These are phyloP conservation scores for Blastobotrys terrestris DNA, from an alignment of 805 yeast species.

Conservation along the genomic window DNA sequence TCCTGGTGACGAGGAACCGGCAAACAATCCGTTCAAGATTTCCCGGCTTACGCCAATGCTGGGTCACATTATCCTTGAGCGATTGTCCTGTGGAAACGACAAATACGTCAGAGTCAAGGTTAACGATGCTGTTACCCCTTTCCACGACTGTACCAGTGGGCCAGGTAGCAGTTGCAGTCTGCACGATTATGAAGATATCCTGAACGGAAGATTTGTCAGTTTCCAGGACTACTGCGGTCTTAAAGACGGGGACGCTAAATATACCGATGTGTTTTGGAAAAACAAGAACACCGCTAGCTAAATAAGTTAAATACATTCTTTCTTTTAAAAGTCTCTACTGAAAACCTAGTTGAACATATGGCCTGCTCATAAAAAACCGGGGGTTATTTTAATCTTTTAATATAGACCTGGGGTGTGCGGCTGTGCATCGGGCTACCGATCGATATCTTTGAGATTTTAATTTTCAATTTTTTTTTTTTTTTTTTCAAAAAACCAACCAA, in stretches of 20 bases:
- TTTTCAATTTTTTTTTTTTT: no score
- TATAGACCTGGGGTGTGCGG: no score
- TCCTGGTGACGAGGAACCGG: constrained; percentile 32
- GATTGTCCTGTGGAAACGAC: constrained; percentile 39
- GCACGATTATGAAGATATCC: constrained; percentile 23
- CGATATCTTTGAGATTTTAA: no score
- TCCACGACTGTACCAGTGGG: constrained; percentile 43
- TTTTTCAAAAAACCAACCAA: no score
- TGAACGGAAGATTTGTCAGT: constrained; percentile 7
- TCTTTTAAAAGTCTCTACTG: no score
- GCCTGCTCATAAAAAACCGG: no score
- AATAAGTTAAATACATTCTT: no score
- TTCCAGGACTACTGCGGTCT: constrained; percentile 11
- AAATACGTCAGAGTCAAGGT: constrained; percentile 42
- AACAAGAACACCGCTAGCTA: no score
- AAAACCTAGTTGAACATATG: no score
- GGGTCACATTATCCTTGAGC: constrained; percentile 45
- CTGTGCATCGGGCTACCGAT: no score
- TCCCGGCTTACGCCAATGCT: constrained; percentile 53
- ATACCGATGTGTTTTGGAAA: neutral
- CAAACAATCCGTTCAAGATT: constrained; percentile 25
- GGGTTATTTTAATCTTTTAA: no score
- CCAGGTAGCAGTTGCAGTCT: constrained; percentile 47
- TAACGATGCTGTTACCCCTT: constrained; percentile 51
- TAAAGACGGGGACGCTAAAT: constrained; percentile 2